Evolutionary conservation across 2,329 filamentous ascomycete species (phyloP).

Genomic region (Ophiocordyceps robertsii): DNA sequence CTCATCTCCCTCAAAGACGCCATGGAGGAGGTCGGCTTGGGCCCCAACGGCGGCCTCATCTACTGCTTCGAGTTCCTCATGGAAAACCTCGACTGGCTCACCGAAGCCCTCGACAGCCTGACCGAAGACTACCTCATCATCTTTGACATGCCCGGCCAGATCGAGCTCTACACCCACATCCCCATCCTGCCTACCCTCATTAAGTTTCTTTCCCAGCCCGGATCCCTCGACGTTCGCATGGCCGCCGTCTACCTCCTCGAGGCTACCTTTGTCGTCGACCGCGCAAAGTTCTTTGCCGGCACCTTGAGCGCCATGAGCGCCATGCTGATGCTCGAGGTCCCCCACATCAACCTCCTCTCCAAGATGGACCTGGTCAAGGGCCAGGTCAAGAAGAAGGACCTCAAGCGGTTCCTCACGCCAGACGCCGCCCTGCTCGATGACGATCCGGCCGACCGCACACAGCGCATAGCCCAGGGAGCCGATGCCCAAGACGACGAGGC

Average conservation of each 20-base stretch:
- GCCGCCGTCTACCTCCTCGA: slow-evolving; percentile 93
- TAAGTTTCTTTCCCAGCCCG: slow-evolving; percentile 64
- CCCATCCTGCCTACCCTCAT: slow-evolving; percentile 80
- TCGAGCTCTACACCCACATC: slow-evolving; percentile 95
- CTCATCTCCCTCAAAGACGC: slow-evolving; percentile 88
- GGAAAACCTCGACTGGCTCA: slow-evolving; percentile 86
- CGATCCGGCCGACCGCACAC: slow-evolving; percentile 45
- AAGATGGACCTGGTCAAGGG: slow-evolving; percentile 97
- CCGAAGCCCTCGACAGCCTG: slow-evolving; percentile 68
- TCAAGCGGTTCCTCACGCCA: slow-evolving; percentile 82
- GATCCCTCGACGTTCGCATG: slow-evolving; percentile 75
- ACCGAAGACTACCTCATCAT: slow-evolving; percentile 96
- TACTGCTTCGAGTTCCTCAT: slow-evolving; percentile 96
- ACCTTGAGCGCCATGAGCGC: slow-evolving; percentile 95
- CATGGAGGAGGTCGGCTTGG: slow-evolving; percentile 87
- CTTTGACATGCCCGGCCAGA: slow-evolving; percentile 97
- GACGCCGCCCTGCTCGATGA: slow-evolving; percentile 74
- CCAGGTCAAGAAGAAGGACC: slow-evolving; percentile 71
- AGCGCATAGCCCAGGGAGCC: slow-evolving; percentile 22
- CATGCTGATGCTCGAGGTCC: slow-evolving; percentile 97
- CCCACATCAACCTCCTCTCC: slow-evolving; percentile 88
- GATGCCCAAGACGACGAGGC: slow-evolving; percentile 39
- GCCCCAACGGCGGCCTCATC: slow-evolving; percentile 84
- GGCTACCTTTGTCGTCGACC: slow-evolving; percentile 88
- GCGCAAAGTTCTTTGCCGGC: slow-evolving; percentile 93